A percentile compares a stretch with the other conserved stretches of the same genome.
Evolutionary conservation across 1,284 basidiomycete species (phyloP).

Genomic region (Rhodofomes roseus): DNA sequence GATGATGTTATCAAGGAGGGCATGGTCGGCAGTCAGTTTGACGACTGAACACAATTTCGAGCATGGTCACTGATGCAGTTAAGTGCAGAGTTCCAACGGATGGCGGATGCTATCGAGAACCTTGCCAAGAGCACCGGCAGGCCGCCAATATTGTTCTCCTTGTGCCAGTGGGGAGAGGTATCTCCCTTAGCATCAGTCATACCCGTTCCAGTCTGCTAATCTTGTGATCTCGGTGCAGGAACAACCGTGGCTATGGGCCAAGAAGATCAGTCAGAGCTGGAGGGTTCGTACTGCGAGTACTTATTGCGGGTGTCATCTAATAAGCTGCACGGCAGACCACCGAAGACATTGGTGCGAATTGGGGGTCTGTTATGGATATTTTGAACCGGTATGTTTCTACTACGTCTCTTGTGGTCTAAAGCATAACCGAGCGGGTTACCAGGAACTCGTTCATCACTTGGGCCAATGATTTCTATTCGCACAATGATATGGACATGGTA

Average conservation of each 20-base stretch:
- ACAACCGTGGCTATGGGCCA: conserved; percentile 36
- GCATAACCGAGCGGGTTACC: background rate
- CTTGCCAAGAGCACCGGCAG: conserved; percentile 36
- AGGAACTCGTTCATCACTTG: conserved; percentile 42
- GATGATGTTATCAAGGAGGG: conserved; percentile 42
- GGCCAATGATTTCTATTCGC: conserved; percentile 57
- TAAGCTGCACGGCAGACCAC: conserved; percentile 22
- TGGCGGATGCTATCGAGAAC: conserved; percentile 43
- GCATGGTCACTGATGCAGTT: background rate
- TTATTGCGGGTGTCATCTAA: background rate
- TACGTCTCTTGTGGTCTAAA: background rate
- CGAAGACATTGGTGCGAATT: conserved; percentile 32
- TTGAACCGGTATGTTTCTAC: conserved; percentile 35
- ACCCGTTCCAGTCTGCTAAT: background rate
- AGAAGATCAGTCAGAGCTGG: conserved; percentile 42
- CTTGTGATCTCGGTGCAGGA: conserved; percentile 14
- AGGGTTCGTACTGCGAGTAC: conserved; percentile 27
- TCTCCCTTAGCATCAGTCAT: background rate
- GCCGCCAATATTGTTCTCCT: conserved; percentile 43
- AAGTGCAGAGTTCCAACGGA: conserved; percentile 43
- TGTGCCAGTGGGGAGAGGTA: conserved; percentile 52
- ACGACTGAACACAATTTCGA: background rate
- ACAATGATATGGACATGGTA: conserved; percentile 61
- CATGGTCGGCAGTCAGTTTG: conserved; percentile 43
- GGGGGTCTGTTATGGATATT: conserved; percentile 37